phyloP scores from a whole-genome alignment of 306 rosid genomes.

The Inga leiocalycina region DNA sequence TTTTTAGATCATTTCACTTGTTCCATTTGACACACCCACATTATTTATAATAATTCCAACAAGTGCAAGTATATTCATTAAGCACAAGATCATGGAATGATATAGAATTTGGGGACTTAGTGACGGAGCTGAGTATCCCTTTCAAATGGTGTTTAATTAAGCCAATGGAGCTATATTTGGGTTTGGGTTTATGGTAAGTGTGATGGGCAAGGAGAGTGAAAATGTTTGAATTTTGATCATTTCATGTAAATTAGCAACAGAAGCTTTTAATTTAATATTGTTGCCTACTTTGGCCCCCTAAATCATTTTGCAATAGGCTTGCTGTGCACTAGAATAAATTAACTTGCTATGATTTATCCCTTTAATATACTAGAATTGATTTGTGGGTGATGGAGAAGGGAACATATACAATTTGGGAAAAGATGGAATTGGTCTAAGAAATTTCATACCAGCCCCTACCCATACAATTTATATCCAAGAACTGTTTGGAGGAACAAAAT shows the following conservation, averaged over 20 bases:
- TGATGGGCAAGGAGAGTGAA: not conserved
- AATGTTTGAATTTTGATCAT: not conserved
- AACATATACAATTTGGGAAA: not conserved
- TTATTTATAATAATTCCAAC: no score
- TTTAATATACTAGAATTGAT: not conserved
- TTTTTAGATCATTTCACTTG: no score
- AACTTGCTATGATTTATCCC: not conserved
- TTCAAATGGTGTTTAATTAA: no score
- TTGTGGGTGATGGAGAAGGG: not conserved
- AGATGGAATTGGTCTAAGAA: not conserved
- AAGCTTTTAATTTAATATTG: not conserved
- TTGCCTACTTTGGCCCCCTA: not conserved
- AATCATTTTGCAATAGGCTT: not conserved
- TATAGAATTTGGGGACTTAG: not conserved
- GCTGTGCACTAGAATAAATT: not conserved
- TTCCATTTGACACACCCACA: no score
- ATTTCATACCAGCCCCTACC: not conserved
- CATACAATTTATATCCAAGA: not conserved
- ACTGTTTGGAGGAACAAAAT: not conserved
- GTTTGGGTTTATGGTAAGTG: not conserved
- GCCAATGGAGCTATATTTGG: not conserved
- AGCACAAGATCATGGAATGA: not conserved
- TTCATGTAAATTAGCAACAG: not conserved
- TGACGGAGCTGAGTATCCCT: not conserved
- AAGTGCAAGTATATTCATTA: not conserved